Percentiles rank a stretch among this genome's conserved stretches.
Evolutionary conservation across 169 alveolate genomes (phyloP).

Genomic region (Plasmodium sp.): DNA sequence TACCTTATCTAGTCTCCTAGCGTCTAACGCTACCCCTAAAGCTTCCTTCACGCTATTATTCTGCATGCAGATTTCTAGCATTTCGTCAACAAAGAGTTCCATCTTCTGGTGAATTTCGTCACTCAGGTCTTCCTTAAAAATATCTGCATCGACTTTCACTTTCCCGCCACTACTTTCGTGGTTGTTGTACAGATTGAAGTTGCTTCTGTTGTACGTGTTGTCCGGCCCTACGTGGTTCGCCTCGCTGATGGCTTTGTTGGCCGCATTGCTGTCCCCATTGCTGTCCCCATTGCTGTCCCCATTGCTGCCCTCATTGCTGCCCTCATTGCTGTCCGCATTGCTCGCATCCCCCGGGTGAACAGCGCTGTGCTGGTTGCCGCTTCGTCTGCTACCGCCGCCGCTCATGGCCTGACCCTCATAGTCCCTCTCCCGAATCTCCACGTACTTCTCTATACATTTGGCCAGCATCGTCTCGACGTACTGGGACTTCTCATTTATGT

Average conservation of each 20-base stretch:
- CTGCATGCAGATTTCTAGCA: constrained; percentile 90
- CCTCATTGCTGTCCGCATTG: too few relatives aligned
- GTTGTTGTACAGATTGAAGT: neutral
- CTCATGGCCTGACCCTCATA: constrained; percentile 22
- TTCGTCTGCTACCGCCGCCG: neutral
- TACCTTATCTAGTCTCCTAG: constrained; percentile 93
- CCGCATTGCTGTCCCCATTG: too few relatives aligned
- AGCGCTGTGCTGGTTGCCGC: neutral
- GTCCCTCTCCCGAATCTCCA: constrained; percentile 55
- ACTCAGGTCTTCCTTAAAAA: constrained; percentile 57
- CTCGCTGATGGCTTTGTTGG: too few relatives aligned
- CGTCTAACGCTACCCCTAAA: constrained; percentile 96
- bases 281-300: neutral
- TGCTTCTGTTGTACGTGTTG: constrained; percentile 25
- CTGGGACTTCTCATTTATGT: constrained; percentile 84
- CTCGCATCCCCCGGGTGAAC: neutral
- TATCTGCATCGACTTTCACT: neutral
- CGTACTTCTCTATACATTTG: constrained; percentile 70
- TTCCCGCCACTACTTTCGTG: neutral
- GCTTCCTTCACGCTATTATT: constrained; percentile 92
- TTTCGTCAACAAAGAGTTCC: constrained; percentile 89
- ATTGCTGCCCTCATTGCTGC: neutral
- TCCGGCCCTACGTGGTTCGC: neutral
- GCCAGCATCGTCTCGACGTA: constrained; percentile 83
- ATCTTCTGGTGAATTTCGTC: constrained; percentile 85